phyloP scores from a whole-genome alignment of 306 rosid genomes.

The Rosa rugosa region DNA sequence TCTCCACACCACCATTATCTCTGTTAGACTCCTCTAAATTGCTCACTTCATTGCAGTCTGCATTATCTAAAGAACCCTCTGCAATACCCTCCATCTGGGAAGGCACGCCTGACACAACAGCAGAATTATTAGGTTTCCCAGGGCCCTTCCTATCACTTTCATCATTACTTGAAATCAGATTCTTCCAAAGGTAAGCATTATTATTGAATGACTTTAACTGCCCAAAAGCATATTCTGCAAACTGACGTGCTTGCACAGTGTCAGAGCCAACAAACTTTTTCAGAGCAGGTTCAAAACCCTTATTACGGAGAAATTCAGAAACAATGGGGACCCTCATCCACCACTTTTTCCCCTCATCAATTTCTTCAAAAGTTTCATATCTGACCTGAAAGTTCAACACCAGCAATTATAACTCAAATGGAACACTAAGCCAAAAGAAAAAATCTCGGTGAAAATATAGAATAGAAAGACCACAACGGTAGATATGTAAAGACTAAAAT shows the following conservation, averaged over 20 bases:
- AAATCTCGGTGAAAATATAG: not conserved
- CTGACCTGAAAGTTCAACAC: slow-evolving; percentile 61
- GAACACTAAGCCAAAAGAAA: not conserved
- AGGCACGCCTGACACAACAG: slow-evolving; percentile 30
- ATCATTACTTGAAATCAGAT: slow-evolving; percentile 32
- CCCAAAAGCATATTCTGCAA: slow-evolving; percentile 92
- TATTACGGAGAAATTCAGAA: slow-evolving; percentile 63
- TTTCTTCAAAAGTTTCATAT: slow-evolving; percentile 80
- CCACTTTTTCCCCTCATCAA: slow-evolving; percentile 74
- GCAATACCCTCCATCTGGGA: slow-evolving; percentile 29
- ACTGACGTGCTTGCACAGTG: slow-evolving; percentile 79
- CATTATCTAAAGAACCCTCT: slow-evolving; percentile 34
- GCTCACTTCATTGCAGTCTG: slow-evolving; percentile 25
- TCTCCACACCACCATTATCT: slow-evolving; percentile 32
- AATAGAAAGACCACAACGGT: not conserved
- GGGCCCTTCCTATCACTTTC: slow-evolving; percentile 25
- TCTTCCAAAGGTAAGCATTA: slow-evolving; percentile 49
- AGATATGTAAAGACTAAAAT: not conserved
- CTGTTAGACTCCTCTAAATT: slow-evolving; percentile 34
- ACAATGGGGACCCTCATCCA: slow-evolving; percentile 79
- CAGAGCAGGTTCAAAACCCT: slow-evolving; percentile 74
- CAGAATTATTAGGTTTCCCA: slow-evolving; percentile 34
- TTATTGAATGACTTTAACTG: slow-evolving; percentile 78
- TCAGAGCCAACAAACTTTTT: slow-evolving; percentile 68
- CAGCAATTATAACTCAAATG: slow-evolving; percentile 1